Percentiles rank a stretch among this genome's conserved stretches.
These are phyloP conservation scores for Neospermospora avenae DNA, from an alignment of 2,329 filamentous ascomycete species.

Conservation along the genomic window DNA sequence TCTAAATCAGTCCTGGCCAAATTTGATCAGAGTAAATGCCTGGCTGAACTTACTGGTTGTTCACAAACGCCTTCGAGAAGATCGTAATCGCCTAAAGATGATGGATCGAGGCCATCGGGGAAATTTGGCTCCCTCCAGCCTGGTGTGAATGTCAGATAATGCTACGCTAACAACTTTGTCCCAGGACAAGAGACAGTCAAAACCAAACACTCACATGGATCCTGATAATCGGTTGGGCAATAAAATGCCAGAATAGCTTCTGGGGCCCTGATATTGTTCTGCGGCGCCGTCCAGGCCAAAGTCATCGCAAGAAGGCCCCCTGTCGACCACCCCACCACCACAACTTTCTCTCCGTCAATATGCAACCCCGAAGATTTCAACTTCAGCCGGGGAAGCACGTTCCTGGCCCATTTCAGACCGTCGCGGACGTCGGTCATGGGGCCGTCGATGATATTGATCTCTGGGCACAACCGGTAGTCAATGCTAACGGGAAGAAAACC, in stretches of 20 bases:
- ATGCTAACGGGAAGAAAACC: constrained; percentile 47
- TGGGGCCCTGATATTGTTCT: constrained; percentile 37
- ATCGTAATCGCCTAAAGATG: constrained; percentile 25
- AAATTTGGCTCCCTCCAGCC: constrained; percentile 14
- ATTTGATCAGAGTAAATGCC: not conserved
- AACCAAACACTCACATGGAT: constrained; percentile 23
- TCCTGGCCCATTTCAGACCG: constrained; percentile 41
- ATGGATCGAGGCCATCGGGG: not conserved
- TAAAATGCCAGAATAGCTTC: constrained; percentile 46
- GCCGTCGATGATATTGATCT: constrained; percentile 43
- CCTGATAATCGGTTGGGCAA: constrained; percentile 40
- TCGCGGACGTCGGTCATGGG: constrained; percentile 45
- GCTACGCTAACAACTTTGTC: not conserved
- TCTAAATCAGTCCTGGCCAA: not conserved
- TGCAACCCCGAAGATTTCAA: constrained; percentile 16
- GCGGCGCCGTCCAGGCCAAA: constrained; percentile 38
- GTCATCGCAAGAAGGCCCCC: constrained; percentile 47
- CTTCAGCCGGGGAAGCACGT: constrained; percentile 33
- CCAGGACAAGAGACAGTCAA: not conserved
- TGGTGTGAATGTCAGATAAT: constrained; percentile 12
- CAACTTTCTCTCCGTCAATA: constrained; percentile 35
- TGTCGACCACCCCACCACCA: constrained; percentile 47
- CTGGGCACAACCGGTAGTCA: constrained; percentile 50
- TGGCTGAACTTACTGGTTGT: constrained; percentile 15
- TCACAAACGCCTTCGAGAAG: constrained; percentile 32